A percentile compares a stretch with the other conserved stretches of the same genome.
phyloP scores from a whole-genome alignment of 192 early-diverging fungal species.

The Rhizophagus sp. region DNA sequence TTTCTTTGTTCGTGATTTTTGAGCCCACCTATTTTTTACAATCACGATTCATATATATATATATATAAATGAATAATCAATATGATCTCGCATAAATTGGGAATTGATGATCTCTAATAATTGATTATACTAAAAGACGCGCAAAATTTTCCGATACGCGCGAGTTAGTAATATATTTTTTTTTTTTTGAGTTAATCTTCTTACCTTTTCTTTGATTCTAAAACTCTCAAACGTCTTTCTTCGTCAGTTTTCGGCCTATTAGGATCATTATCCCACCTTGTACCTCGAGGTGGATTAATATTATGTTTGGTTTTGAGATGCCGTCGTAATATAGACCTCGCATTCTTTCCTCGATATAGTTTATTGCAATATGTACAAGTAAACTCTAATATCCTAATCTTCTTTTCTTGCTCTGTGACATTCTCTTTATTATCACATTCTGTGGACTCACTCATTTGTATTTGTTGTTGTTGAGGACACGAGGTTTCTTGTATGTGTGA shows the following conservation, averaged over 20 bases:
- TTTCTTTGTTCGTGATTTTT: constrained; percentile 1
- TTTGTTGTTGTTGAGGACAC: not conserved
- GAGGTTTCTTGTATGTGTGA: not conserved
- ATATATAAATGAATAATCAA: not conserved
- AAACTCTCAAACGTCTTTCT: constrained; percentile 13
- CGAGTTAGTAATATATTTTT: not conserved
- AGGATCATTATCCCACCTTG: constrained; percentile 28
- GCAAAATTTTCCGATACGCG: not conserved
- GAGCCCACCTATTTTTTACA: constrained; percentile 1
- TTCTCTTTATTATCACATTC: not conserved
- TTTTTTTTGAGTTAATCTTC: not conserved
- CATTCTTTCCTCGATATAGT: constrained; percentile 14
- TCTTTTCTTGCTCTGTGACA: not conserved
- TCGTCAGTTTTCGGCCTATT: constrained; percentile 29
- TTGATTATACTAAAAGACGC: not conserved
- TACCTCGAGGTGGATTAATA: constrained; percentile 9
- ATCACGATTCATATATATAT: not conserved
- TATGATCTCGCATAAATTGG: not conserved
- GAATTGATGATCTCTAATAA: not conserved
- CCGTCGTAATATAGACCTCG: constrained; percentile 18
- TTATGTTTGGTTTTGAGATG: constrained; percentile 24
- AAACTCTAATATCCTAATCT: not conserved
- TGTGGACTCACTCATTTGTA: not conserved
- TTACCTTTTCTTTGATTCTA: constrained; percentile 27
- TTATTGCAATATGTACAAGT: constrained; percentile 17